Evolutionary conservation across 2,329 filamentous ascomycete genomes (phyloP), one percentile per base, ranked within the genome.

Genomic region (Exophiala phaeomuriformis): DNA sequence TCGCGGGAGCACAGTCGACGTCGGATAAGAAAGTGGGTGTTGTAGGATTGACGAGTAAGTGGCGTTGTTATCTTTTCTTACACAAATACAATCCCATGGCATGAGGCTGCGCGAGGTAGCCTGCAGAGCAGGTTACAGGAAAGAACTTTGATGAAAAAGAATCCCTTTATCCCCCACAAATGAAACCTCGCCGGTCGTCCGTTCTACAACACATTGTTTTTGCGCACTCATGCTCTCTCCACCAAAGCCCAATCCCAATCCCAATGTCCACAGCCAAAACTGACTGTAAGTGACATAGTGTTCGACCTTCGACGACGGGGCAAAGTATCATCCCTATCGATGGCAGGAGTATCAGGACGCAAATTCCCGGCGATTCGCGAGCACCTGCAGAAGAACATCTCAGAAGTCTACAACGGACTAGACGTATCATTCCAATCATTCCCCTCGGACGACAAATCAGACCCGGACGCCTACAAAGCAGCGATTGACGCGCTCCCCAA

Each of bases 11-110:
- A 55, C 85, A 84, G 48, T 95, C 89, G 3, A 84, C 81, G 7
- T 95, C 89, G 47, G 91, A 96, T 77, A 96, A 96, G 76, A 96
- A 96, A 72, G 86, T 96, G 47, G 90, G 91, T 54, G 91, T 96
- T 6, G 90, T 96, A 12, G 90, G 88, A 39, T 75, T 96, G 68
- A 91, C 88, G 31, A 47, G 57, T 59, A 52, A 59, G 57, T 59
- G 19, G 28, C n/a, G n/a, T 44, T 27, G 2, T 1, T 46, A n/a
- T 28, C 77, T 95, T 62, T 95, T 95, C 19, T 19, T 19, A 19
- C 19, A 19, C 19, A 19, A 19, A 19, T 19, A 19, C 69, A 28
- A 41, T 5, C 3, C 9, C 10, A 10, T 3, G 9, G 8, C 28
- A 35, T 27, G 39, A 5, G 31, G 10, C 28, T 2, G 6, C 19